phyloP scores from a whole-genome alignment of 2,329 filamentous ascomycete genomes.

The Fusarium verticillioides region DNA sequence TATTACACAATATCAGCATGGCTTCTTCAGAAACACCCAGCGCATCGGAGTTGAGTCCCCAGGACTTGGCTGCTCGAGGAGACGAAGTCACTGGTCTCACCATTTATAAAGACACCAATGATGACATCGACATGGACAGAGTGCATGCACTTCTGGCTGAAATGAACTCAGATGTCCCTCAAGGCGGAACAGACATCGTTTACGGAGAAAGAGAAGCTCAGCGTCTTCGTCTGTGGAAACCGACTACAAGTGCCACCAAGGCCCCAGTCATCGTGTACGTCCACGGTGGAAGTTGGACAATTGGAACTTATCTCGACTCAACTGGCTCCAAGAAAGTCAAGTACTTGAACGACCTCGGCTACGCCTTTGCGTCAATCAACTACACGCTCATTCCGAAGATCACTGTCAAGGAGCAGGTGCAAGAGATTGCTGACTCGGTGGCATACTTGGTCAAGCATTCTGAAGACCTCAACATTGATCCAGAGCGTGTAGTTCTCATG shows the following conservation, averaged over 20 bases:
- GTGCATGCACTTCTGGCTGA: background rate
- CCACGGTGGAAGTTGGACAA: constrained; percentile 8
- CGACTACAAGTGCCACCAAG: background rate
- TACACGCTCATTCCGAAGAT: background rate
- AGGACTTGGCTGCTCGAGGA: background rate
- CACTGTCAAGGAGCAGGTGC: constrained; percentile 1
- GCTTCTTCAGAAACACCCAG: background rate
- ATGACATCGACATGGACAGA: background rate
- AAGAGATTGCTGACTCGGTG: background rate
- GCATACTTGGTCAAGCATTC: background rate
- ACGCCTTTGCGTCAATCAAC: background rate
- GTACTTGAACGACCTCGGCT: background rate
- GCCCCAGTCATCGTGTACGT: background rate
- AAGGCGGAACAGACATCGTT: background rate
- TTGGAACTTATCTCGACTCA: constrained; percentile 9
- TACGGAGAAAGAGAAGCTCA: background rate
- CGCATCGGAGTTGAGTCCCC: background rate
- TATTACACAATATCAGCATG: too few relatives aligned
- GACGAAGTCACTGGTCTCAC: background rate
- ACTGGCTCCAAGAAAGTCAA: background rate
- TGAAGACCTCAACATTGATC: accelerated
- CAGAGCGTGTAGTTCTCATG: background rate
- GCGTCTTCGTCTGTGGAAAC: background rate
- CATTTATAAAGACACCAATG: background rate
- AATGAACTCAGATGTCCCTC: background rate